Evolutionary conservation across 371 early-diverging fungal genomes (phyloP).

Genomic region (Capillidium heterosporum): DNA sequence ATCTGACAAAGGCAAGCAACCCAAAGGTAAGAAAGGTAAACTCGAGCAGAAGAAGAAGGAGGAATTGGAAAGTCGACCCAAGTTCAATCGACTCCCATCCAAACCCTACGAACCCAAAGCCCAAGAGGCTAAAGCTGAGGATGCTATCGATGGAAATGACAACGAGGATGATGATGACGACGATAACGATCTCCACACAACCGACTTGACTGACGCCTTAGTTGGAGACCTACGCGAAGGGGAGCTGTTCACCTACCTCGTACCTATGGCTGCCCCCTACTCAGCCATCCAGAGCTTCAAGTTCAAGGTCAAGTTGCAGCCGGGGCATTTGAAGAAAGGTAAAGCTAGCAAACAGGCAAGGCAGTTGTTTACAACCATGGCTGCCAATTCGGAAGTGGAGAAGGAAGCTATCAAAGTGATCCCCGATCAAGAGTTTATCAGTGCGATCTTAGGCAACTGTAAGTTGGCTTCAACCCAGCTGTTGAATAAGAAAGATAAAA

Average conservation of each 20-base stretch:
- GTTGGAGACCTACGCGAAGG: conserved; percentile 54
- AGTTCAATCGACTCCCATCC: conserved; percentile 4
- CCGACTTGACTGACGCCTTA: conserved; percentile 54
- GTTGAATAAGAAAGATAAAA: too few relatives aligned
- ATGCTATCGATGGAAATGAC: conserved; percentile 5
- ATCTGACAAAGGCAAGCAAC: conserved; percentile 46
- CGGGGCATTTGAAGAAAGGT: conserved; percentile 94
- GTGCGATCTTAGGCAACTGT: conserved; percentile 70
- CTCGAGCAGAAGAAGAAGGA: conserved; percentile 29
- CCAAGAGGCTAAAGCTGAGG: neutral
- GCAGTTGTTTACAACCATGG: conserved; percentile 27
- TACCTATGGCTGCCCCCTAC: conserved; percentile 96
- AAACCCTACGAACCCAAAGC: conserved; percentile 5
- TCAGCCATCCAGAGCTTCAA: conserved; percentile 69
- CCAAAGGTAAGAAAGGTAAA: conserved; percentile 51
- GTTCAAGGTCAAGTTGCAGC: conserved; percentile 89
- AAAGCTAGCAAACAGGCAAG: conserved; percentile 29
- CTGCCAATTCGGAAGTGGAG: conserved; percentile 37
- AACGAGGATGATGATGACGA: conserved; percentile 33
- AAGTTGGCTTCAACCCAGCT: conserved; percentile 49
- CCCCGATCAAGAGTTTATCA: conserved; percentile 66
- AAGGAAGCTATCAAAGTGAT: conserved; percentile 62
- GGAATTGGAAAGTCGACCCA: conserved; percentile 10
- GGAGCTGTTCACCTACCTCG: conserved; percentile 74
- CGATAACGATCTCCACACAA: conserved; percentile 16